Evolutionary conservation across 2,329 filamentous ascomycete species (phyloP).

Genomic region (Arthrobotrys musiformis): DNA sequence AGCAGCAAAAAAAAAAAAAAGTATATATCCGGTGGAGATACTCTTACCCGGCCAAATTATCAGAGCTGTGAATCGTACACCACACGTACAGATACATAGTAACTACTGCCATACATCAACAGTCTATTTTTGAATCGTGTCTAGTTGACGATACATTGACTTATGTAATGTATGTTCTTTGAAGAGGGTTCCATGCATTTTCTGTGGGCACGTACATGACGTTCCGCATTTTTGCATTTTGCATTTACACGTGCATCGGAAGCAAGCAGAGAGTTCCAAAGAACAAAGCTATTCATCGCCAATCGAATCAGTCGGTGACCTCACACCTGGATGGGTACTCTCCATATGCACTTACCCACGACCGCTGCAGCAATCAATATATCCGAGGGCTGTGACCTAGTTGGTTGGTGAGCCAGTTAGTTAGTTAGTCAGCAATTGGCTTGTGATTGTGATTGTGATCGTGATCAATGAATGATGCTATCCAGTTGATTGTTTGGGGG

Average conservation of each 20-base stretch:
- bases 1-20: background rate
- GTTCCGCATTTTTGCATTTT: background rate
- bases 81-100: background rate
- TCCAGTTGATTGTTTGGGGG: background rate
- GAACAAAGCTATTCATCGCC: no score
- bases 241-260: background rate
- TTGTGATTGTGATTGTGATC: background rate
- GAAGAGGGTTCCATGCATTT: background rate
- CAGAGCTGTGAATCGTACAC: background rate
- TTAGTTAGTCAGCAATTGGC: background rate
- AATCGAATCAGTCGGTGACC: background rate
- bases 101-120: no score
- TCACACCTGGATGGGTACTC: background rate
- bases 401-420: background rate
- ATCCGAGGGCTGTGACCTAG: slow-evolving; percentile 18
- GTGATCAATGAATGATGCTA: no score
- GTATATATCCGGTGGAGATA: background rate
- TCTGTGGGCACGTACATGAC: background rate
- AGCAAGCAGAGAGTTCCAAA: background rate
- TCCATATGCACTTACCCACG: no score
- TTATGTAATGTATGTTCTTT: no score
- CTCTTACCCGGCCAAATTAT: background rate
- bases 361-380: background rate
- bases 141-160: background rate
- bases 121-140: slow-evolving; percentile 2